Percentiles rank a stretch among this genome's conserved stretches.
phyloP scores from a whole-genome alignment of 2,329 filamentous ascomycete species.

The Cladophialophora carrionii region DNA sequence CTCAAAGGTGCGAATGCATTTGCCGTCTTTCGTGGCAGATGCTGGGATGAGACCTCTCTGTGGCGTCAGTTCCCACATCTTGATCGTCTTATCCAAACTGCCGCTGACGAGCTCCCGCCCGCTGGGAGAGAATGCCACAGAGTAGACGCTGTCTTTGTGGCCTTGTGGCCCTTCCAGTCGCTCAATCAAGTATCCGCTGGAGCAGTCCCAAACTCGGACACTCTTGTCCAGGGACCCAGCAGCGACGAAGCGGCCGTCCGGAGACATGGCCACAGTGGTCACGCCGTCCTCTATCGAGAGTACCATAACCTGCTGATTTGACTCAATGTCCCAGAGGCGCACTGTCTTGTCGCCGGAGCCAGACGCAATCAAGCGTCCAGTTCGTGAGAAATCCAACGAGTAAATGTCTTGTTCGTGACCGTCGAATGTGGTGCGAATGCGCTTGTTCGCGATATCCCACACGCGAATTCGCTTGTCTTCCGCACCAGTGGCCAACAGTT shows the following conservation, averaged over 20 bases:
- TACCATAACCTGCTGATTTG: constrained; percentile 77
- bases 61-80: constrained; percentile 93
- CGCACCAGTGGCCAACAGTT: constrained; percentile 90
- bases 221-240: constrained; percentile 97
- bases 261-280: constrained; percentile 95
- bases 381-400: constrained; percentile 90
- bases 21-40: constrained; percentile 76
- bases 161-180: constrained; percentile 90
- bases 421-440: constrained; percentile 89
- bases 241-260: constrained; percentile 89
- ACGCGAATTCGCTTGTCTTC: constrained; percentile 98
- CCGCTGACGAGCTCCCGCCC: constrained; percentile 92
- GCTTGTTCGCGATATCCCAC: constrained; percentile 85
- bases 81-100: constrained; percentile 96
- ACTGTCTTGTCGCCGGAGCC: constrained; percentile 94
- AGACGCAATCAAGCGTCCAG: constrained; percentile 91
- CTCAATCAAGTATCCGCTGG: constrained; percentile 82
- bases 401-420: constrained; percentile 99
- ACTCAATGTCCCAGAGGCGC: constrained; percentile 92
- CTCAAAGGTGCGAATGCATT: constrained; percentile 95
- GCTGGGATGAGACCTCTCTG: constrained; percentile 68
- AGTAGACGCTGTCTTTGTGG: constrained; percentile 96
- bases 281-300: constrained; percentile 95
- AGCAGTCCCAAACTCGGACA: constrained; percentile 94
- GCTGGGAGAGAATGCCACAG: constrained; percentile 91